Percentiles rank a stretch among this genome's conserved stretches.
phyloP scores from a whole-genome alignment of 2,329 filamentous ascomycete genomes.

The Xylariaceae sp. region DNA sequence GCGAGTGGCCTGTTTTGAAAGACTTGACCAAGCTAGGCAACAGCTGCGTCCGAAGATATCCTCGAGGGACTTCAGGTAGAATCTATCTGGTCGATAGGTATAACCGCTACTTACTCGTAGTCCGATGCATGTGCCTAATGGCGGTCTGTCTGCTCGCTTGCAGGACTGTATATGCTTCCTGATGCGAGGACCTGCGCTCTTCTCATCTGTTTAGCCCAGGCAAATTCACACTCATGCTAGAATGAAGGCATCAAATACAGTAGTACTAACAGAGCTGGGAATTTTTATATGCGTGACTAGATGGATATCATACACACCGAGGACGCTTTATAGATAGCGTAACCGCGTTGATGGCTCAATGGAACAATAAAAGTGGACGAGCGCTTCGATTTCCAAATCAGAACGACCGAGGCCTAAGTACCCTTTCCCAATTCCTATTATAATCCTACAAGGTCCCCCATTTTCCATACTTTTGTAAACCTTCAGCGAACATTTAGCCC shows the following conservation, averaged over 20 bases:
- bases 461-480: background rate
- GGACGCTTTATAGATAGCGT: background rate
- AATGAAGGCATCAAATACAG: background rate
- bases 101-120: background rate
- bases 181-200: background rate
- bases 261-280: slow-evolving; percentile 15
- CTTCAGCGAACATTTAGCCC: slow-evolving; percentile 9
- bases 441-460: slow-evolving; percentile 1
- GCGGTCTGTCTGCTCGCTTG: background rate
- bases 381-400: background rate
- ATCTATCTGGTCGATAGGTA: background rate
- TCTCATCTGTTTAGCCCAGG: background rate
- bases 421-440: background rate
- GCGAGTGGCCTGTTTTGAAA: background rate
- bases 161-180: background rate
- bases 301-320: slow-evolving; percentile 22
- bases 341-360: background rate
- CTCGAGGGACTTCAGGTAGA: background rate
- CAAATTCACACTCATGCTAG: background rate
- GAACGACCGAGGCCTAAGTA: background rate
- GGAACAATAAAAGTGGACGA: background rate
- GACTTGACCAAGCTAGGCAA: background rate
- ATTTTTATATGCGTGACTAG: slow-evolving; percentile 6
- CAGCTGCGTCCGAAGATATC: background rate
- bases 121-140: slow-evolving; percentile 2